Percentiles rank a stretch among this genome's conserved stretches.
Evolutionary conservation across 768 basidiomycete genomes (phyloP).

Genomic region (Trametes sanguinea): DNA sequence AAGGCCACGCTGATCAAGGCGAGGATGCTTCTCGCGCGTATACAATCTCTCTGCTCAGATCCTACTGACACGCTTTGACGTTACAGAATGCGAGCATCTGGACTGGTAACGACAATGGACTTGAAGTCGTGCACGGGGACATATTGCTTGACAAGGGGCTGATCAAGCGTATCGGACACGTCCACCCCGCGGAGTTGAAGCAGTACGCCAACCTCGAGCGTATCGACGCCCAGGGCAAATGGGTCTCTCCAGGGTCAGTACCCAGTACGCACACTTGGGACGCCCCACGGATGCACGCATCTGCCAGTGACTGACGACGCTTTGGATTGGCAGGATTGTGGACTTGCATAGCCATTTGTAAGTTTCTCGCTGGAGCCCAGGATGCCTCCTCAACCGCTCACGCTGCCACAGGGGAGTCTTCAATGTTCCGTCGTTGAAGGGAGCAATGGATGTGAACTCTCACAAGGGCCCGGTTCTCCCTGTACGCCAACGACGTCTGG

Average conservation of each 20-base stretch:
- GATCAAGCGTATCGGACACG: conserved; percentile 58
- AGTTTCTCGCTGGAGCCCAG: conserved; percentile 40
- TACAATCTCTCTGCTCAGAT: background rate
- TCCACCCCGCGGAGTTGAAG: conserved; percentile 32
- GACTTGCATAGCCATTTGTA: conserved; percentile 25
- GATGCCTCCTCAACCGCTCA: conserved; percentile 31
- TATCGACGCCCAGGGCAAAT: conserved; percentile 66
- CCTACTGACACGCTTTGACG: background rate
- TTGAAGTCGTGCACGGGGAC: conserved; percentile 63
- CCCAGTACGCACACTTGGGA: too few species aligned
- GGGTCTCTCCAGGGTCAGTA: conserved; percentile 74
- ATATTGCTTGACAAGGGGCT: conserved; percentile 71
- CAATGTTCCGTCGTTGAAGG: conserved; percentile 28
- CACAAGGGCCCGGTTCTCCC: conserved; percentile 36
- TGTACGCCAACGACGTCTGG: conserved; percentile 26
- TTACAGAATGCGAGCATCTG: conserved; percentile 71
- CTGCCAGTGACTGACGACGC: too few species aligned
- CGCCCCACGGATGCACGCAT: too few species aligned
- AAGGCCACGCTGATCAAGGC: conserved; percentile 47
- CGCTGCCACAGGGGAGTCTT: conserved; percentile 6
- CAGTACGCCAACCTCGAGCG: conserved; percentile 42
- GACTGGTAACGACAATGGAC: conserved; percentile 75
- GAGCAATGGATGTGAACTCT: conserved; percentile 47
- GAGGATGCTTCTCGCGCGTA: background rate
- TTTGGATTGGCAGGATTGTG: conserved; percentile 8